Conservation (phyloP, 768 basidiomycete genomes). For the Boletus reticulatus region DNA sequence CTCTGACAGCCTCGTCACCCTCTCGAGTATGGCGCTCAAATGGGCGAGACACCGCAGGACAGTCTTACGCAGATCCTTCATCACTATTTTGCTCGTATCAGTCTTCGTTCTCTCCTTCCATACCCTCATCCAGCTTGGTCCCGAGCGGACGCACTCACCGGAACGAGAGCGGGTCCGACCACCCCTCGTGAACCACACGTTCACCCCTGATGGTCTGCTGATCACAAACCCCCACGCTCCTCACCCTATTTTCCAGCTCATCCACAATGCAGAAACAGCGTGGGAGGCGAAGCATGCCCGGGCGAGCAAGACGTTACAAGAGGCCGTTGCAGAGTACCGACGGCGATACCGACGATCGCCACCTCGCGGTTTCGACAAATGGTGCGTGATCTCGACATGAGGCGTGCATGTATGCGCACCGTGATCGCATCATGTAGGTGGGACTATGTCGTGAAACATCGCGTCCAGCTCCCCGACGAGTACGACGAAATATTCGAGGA, state of each 20-base stretch:
- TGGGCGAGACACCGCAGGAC: neutral
- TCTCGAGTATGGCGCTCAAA: neutral
- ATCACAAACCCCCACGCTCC: constrained; percentile 32
- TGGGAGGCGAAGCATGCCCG: constrained; percentile 36
- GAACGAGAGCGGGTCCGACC: neutral
- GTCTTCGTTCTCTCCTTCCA: neutral
- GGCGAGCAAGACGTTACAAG: constrained; percentile 36
- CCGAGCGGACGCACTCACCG: neutral
- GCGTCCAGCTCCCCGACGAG: constrained; percentile 43
- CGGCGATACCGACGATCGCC: constrained; percentile 34
- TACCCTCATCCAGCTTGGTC: neutral
- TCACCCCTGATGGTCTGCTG: constrained; percentile 31
- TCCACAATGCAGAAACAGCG: constrained; percentile 32
- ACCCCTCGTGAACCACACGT: constrained; percentile 17
- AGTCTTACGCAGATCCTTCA: neutral
- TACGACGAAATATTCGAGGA: constrained; percentile 44
- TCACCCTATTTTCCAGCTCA: constrained; percentile 45
- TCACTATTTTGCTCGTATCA: neutral
- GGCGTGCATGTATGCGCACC: neutral
- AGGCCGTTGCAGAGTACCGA: constrained; percentile 39
- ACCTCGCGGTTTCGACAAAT: constrained; percentile 42
- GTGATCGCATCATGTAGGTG: constrained; percentile 34
- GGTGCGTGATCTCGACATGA: constrained; percentile 22
- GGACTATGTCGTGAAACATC: constrained; percentile 38
- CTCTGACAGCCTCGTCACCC: too few relatives aligned